phyloP scores from a whole-genome alignment of 768 basidiomycete species.

The Russula earlei region DNA sequence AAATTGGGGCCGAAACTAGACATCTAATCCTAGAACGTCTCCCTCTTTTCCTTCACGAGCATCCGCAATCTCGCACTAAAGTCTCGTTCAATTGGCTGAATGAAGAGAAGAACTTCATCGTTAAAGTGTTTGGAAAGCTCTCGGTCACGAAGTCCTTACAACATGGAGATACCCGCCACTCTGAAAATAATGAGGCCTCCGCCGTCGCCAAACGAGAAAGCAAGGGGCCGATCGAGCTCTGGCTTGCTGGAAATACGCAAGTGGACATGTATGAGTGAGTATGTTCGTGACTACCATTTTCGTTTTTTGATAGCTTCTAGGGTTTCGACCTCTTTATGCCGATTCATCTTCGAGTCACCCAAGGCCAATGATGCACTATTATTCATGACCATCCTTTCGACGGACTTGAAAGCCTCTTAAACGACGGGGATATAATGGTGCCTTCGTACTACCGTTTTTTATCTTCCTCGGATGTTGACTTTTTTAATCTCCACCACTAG shows the following conservation, averaged over 20 bases:
- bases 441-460: constrained; percentile 11
- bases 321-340: constrained; percentile 77
- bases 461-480: constrained; percentile 12
- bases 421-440: constrained; percentile 80
- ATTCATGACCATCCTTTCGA: constrained; percentile 90
- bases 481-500: constrained; percentile 32
- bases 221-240: constrained; percentile 60
- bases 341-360: constrained; percentile 63
- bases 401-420: constrained; percentile 74
- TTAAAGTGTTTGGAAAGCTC: constrained; percentile 58
- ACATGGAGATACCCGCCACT: constrained; percentile 39
- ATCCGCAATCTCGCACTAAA: constrained; percentile 53
- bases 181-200: constrained; percentile 58
- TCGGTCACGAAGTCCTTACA: constrained; percentile 51
- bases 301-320: constrained; percentile 31
- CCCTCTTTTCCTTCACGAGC: constrained; percentile 88
- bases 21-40: constrained; percentile 70
- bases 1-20: constrained; percentile 42
- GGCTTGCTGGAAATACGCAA: constrained; percentile 64
- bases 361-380: constrained; percentile 83
- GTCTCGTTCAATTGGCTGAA: constrained; percentile 62
- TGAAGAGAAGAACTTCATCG: constrained; percentile 53
- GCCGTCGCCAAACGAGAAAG: constrained; percentile 52
- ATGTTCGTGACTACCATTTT: neutral
- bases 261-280: constrained; percentile 91